Evolutionary conservation across 495 filamentous ascomycete genomes (phyloP), one percentile per base, ranked within the genome.

Genomic region (Penicillium samsonianum): DNA sequence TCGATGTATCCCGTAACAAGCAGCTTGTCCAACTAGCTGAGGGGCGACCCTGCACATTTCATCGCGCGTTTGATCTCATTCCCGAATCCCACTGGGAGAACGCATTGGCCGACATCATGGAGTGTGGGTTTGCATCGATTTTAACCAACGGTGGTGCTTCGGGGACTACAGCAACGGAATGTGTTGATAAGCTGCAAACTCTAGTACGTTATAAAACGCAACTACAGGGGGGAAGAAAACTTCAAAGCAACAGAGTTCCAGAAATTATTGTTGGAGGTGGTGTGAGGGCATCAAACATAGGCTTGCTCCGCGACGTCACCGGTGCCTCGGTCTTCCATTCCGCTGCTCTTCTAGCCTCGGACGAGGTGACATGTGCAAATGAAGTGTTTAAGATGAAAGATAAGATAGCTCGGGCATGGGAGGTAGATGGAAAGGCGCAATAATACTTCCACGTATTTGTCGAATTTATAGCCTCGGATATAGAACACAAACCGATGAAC

Each of bases 41-140:
- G 2, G 71, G 73, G 0, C 61, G 65, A 10, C 75, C 76, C 5
- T 84, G 80, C 61, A 84, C 80, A 14, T 84, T 84, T 47, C 80
- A 82, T 57, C 73, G 80, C 16, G 80, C 80, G 2, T 80, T 84
- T 66, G 80, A 83, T 57, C 59, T 67, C 23, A 68, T 78, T 7
- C 61, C 64, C 1, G 63, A 72, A 14, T 17, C 37, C 26, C 8
- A 65, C 3, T 70, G 68, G 65, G 61, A 68, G 28, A 61, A 57
- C 1, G 59, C 70, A 12, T 38, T 76, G 31, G 61, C 65, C 11
- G 67, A 70, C 6, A 57, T 83, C 28, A 64, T 67, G 0, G 41
- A 59, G 6, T 74, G 74, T 50, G 80, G 80, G 0, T 84, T 82
- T 64, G 33, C 47, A 10, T 65, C 73, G 2, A 68, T 84, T 30